Evolutionary conservation across 176 grass and related monocot genomes (phyloP), one percentile per base, ranked within the genome.

Genomic region (Lolium multiflorum): DNA sequence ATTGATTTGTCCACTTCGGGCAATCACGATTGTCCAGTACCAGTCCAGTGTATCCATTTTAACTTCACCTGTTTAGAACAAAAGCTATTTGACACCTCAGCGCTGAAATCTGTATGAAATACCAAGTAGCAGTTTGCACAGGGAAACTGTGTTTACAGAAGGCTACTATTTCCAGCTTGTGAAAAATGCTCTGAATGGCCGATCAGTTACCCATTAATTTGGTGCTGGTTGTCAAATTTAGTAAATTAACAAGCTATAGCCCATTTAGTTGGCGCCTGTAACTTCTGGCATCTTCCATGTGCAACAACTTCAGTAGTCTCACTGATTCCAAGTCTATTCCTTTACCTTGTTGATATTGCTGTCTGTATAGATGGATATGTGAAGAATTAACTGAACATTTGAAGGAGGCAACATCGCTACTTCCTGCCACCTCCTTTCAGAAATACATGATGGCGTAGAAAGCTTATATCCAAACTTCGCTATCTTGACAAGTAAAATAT

Each of bases 61-160:
- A 74, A 63, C 2, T 79, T 73, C 38, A 10, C 43, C 1, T 24
- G 7, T 52, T 46, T 25, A 35, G 5, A 55, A 78, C 43, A 52
- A 39, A 55, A 12, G 17, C 9, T 6, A 41, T 41, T 89, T 58
- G 35, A 60, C 13, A 56, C 26, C n/a, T n/a, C 62, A 62, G 55
- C 3, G 16, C 75, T 28, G 69, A 75, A 62, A 74, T 61, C 3
- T 62, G 82, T 70, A 47, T 61, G 70, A 74, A 47, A 74, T 28
- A 60, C 26, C 20, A 43, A 74, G 10, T 38, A n/a, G 75, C 75
- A 58, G 31, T 73, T 62, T 83, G 49, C 48, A 71, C 66, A 72
- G 13, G 51, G 50, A 8, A 18, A 71, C n/a, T 71, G 24, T 16
- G 22, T 85, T 51, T 22, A 48, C 47, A 28, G 14, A 77, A 5